phyloP scores from a whole-genome alignment of 2,329 filamentous ascomycete species.

The Pestalotiopsis sp. region DNA sequence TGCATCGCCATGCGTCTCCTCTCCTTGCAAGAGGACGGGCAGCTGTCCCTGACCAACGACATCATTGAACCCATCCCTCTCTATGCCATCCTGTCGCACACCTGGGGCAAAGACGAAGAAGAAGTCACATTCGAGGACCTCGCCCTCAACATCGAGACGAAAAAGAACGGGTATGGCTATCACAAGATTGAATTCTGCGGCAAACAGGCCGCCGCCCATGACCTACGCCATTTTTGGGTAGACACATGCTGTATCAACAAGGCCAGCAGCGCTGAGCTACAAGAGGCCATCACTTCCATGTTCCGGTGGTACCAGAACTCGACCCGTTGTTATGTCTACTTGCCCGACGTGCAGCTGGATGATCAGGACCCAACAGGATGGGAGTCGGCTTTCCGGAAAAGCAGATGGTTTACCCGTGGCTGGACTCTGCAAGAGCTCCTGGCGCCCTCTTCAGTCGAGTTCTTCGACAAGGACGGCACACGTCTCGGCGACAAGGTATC shows the following conservation, averaged over 20 bases:
- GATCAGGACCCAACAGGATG: background rate
- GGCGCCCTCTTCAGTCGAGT: background rate
- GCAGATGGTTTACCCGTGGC: constrained; percentile 1
- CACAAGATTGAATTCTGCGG: constrained; percentile 3
- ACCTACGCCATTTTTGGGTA: background rate
- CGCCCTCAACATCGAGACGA: too few species aligned
- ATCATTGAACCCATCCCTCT: background rate
- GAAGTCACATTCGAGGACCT: background rate
- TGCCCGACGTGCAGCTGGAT: constrained; percentile 13
- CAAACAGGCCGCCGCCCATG: background rate
- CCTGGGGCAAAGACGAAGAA: background rate
- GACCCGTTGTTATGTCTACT: constrained; percentile 20
- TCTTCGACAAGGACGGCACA: background rate
- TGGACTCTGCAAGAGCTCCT: constrained; percentile 8
- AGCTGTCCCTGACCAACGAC: background rate
- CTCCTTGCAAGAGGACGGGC: background rate
- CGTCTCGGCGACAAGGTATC: background rate
- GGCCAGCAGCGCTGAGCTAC: constrained; percentile 16
- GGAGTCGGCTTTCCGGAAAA: background rate
- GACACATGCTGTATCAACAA: constrained; percentile 19
- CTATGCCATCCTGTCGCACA: constrained; percentile 6
- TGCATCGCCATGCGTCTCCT: background rate
- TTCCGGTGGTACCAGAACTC: constrained; percentile 19
- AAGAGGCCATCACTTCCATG: constrained; percentile 22
- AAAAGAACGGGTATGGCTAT: background rate